A percentile compares a stretch with the other conserved stretches of the same genome.
Evolutionary conservation across 768 basidiomycete genomes (phyloP).

Genomic region (Leccinum subgranulosum): DNA sequence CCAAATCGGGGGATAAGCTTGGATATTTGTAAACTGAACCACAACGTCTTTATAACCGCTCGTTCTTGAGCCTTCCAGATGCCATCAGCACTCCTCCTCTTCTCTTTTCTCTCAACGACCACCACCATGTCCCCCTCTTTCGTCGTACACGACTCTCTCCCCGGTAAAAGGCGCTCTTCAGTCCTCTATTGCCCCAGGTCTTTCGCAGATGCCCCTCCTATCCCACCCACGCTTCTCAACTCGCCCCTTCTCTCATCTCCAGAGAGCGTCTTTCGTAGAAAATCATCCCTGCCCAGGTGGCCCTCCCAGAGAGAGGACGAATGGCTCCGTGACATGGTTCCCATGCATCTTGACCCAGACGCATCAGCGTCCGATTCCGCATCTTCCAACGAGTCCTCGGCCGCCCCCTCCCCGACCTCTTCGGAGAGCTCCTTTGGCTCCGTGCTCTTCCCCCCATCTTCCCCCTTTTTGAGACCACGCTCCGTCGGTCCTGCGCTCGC

Average conservation of each 20-base stretch:
- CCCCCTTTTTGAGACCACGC: conserved; percentile 20
- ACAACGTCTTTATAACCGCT: conserved; percentile 18
- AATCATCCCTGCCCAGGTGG: conserved; percentile 29
- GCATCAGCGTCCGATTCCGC: conserved; percentile 6
- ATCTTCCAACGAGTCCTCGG: not conserved
- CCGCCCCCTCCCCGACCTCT: conserved; percentile 19
- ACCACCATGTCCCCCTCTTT: conserved; percentile 15
- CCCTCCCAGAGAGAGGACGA: conserved; percentile 53
- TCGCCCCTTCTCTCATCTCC: conserved; percentile 55
- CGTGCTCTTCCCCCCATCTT: conserved; percentile 15
- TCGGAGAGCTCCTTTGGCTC: conserved; percentile 17
- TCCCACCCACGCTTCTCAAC: conserved; percentile 55
- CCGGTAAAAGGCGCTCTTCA: conserved; percentile 18
- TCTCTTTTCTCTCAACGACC: not conserved
- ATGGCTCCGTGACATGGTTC: conserved; percentile 66
- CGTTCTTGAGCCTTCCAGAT: not conserved
- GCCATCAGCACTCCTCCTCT: conserved; percentile 10
- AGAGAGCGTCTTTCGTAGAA: conserved; percentile 45
- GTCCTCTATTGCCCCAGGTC: conserved; percentile 11
- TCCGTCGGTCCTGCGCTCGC: conserved; percentile 13
- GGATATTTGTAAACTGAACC: conserved; percentile 25
- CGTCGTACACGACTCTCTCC: conserved; percentile 12
- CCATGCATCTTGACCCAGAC: conserved; percentile 26
- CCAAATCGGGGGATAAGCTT: conserved; percentile 23
- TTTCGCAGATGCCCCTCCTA: conserved; percentile 40